Conservation (phyloP, 129 eudicot genomes). For the Arctium lappa region DNA sequence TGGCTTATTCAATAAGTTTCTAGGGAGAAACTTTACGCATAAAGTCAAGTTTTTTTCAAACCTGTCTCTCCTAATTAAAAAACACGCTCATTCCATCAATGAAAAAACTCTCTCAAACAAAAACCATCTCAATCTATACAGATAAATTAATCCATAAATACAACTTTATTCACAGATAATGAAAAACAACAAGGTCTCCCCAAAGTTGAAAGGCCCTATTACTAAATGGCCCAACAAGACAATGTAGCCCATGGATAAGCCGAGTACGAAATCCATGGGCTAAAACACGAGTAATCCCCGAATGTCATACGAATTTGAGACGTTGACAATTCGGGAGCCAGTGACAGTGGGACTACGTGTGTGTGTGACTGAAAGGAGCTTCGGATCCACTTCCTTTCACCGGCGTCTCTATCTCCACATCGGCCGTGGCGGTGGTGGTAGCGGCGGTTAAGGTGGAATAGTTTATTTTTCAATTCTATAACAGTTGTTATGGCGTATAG, state of each 20-base stretch:
- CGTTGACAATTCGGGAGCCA: background rate
- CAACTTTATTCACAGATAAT: too few relatives aligned
- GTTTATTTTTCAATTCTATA: background rate
- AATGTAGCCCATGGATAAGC: background rate
- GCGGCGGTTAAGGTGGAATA: background rate
- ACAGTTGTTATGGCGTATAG: constrained; percentile 47
- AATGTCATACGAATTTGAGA: background rate
- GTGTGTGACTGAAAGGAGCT: constrained; percentile 5
- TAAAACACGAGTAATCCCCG: background rate
- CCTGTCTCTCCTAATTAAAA: too few relatives aligned
- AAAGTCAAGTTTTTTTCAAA: too few relatives aligned
- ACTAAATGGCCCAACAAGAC: background rate
- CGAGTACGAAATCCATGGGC: background rate
- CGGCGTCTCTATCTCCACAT: constrained; percentile 14
- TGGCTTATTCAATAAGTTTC: too few relatives aligned
- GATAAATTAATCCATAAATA: too few relatives aligned
- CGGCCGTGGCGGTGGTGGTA: constrained; percentile 6
- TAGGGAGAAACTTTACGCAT: too few relatives aligned
- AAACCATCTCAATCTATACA: too few relatives aligned
- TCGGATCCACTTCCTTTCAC: constrained; percentile 26
- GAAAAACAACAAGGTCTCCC: too few relatives aligned
- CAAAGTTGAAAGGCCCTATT: background rate
- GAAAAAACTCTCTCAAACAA: too few relatives aligned
- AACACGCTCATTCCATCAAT: too few relatives aligned
- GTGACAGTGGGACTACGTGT: constrained; percentile 1